Conservation (phyloP, 495 filamentous ascomycete genomes). For the Chaetomium fimeti region DNA sequence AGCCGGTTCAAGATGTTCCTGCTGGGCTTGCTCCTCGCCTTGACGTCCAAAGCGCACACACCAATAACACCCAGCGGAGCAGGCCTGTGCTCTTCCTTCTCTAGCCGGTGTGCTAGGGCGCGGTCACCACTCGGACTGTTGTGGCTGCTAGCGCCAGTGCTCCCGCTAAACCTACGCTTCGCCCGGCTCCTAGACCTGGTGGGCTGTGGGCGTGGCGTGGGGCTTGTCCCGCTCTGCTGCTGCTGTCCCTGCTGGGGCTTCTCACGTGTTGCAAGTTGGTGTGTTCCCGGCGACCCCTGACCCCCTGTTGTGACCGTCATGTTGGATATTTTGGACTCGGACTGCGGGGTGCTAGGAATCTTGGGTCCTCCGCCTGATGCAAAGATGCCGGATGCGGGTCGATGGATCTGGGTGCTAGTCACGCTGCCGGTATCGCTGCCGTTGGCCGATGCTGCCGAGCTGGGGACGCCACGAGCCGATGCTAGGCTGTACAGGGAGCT, state of each 20-base stretch:
- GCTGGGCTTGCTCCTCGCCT: conserved; percentile 93
- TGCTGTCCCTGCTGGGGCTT: conserved; percentile 19
- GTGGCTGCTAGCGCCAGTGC: conserved; percentile 69
- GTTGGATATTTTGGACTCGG: conserved; percentile 54
- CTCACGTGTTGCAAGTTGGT: conserved; percentile 48
- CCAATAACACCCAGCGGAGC: conserved; percentile 67
- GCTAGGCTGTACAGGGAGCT: conserved; percentile 65
- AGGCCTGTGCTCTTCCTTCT: conserved; percentile 53
- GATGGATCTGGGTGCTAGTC: conserved; percentile 24
- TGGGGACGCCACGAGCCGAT: conserved; percentile 51
- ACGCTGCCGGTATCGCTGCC: conserved; percentile 44
- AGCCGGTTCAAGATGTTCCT: conserved; percentile 91
- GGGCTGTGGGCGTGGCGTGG: conserved; percentile 42
- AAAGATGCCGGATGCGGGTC: conserved; percentile 42
- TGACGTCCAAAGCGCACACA: conserved; percentile 92
- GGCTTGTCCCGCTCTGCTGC: conserved; percentile 13
- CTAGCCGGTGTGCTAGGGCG: conserved; percentile 37
- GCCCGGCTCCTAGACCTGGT: conserved; percentile 69
- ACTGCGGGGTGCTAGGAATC: conserved; percentile 36
- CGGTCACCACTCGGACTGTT: conserved; percentile 61
- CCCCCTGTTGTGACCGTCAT: conserved; percentile 55
- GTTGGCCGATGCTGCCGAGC: conserved; percentile 45
- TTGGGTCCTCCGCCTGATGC: conserved; percentile 35
- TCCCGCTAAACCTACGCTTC: conserved; percentile 71
- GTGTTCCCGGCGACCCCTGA: conserved; percentile 39